These are phyloP conservation scores for Bathelium albidoporum DNA, from an alignment of 495 filamentous ascomycete species.

Conservation along the genomic window DNA sequence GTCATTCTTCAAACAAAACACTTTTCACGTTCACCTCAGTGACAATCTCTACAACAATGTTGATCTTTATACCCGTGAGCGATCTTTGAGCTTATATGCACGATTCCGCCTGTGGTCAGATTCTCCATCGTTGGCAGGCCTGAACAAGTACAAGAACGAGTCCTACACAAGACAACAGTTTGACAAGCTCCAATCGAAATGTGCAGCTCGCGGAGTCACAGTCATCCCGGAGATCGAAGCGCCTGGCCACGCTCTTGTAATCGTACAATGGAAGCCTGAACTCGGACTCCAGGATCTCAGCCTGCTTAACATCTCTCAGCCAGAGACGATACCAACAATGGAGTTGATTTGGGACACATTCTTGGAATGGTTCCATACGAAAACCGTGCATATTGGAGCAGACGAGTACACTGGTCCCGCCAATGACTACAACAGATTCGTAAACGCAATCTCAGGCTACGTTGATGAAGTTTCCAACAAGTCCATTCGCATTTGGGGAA, in stretches of 20 bases:
- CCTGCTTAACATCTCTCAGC: constrained; percentile 42
- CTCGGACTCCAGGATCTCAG: constrained; percentile 38
- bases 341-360: constrained; percentile 42
- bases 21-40: constrained; percentile 43
- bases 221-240: constrained; percentile 46
- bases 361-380: constrained; percentile 43
- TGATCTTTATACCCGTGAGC: constrained; percentile 27
- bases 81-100: constrained; percentile 35
- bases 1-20: constrained; percentile 47
- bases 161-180: constrained; percentile 39
- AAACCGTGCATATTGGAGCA: constrained; percentile 44
- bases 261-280: constrained; percentile 44
- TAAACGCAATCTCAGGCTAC: constrained; percentile 38
- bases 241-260: constrained; percentile 41
- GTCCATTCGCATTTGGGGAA: constrained; percentile 43
- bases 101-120: constrained; percentile 34
- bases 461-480: constrained; percentile 34
- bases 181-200: constrained; percentile 35
- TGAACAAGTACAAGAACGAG: constrained; percentile 39
- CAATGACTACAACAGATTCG: constrained; percentile 39
- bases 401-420: constrained; percentile 39
- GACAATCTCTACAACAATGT: constrained; percentile 41
- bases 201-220: constrained; percentile 40
- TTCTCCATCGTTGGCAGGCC: constrained; percentile 31
- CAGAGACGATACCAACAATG: constrained; percentile 42